Evolutionary conservation across 202 grass and related monocot species (phyloP), one percentile per base, ranked within the genome.

Genomic region (Panicum virgatum): DNA sequence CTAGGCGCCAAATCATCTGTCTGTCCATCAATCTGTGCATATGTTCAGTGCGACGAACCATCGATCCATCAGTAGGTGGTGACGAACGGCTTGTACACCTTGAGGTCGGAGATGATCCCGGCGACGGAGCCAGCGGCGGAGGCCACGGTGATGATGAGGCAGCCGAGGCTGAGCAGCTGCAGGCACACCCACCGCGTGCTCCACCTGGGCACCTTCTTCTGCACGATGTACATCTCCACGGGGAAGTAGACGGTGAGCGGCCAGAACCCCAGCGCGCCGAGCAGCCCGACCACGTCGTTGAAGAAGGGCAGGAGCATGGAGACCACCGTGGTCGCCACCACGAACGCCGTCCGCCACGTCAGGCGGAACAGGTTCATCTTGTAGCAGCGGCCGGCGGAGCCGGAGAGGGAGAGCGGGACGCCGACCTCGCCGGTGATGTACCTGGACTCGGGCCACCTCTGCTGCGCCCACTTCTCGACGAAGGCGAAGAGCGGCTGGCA

Each of bases 261-360:
- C 85, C 85, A 91, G 82, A 91, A 91, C 30, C 92, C 96, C 0
- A 99, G 62, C n/a, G 96, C 92, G 5, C 96, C 96, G 3, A 99
- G 90, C 16, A 99, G 80, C 0, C 92, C 96, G 15, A 99, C 96
- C 20, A 99, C 89, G 46, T 99, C 96, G 69, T 99, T 99, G 92
- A 99, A 96, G 85, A 99, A 99, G 0, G 96, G 96, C 40, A 99
- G 81, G 9, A 98, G 92, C 96, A 96, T 98, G 4, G 96, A 98
- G 51, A 92, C 82, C 23, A 96, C 90, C 0, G 96, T 98, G 7
- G 90, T 88, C 6, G 27, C 53, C 34, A 90, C 82, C 45, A 96
- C 96, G 80, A 98, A 98, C 36, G 82, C 59, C 8, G 96, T 82
- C 27, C 96, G 80, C 96, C 96, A 98, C 14, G 89, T 93, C 12